Evolutionary conservation across 129 eudicot species (phyloP).

Genomic region (Calendula officinalis): DNA sequence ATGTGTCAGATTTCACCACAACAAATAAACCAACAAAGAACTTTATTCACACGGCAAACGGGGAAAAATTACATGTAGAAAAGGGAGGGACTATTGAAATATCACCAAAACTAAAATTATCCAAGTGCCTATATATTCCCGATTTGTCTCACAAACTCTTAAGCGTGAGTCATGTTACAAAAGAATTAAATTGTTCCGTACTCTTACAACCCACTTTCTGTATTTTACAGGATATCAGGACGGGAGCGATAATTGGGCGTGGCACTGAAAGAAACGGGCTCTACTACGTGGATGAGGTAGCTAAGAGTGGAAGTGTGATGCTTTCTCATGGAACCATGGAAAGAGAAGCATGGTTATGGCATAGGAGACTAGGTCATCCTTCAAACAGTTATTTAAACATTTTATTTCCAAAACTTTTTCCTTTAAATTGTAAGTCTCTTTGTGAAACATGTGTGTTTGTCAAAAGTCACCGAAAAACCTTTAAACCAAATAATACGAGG

Average conservation of each 20-base stretch:
- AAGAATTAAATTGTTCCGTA: background rate
- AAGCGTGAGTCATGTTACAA: too few species aligned
- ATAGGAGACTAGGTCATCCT: background rate
- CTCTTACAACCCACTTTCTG: background rate
- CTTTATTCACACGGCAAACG: too few species aligned
- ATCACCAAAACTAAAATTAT: background rate
- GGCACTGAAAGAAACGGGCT: too few species aligned
- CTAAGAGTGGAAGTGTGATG: too few species aligned
- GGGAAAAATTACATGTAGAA: too few species aligned
- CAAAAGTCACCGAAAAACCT: slow-evolving; percentile 2
- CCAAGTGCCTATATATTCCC: background rate
- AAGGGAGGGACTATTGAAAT: background rate
- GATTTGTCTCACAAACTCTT: too few species aligned
- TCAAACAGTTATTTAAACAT: background rate
- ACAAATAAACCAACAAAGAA: too few species aligned
- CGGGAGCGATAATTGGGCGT: too few species aligned
- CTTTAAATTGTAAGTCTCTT: background rate
- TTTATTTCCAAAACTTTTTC: background rate
- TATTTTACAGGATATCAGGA: too few species aligned
- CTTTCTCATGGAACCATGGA: too few species aligned
- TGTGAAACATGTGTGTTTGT: slow-evolving; percentile 7
- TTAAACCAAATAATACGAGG: background rate
- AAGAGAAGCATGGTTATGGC: slow-evolving; percentile 6
- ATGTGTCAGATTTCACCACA: too few species aligned
- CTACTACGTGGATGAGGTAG: too few species aligned